A percentile compares a stretch with the other conserved stretches of the same genome.
Evolutionary conservation across 345 rosid genomes (phyloP).

Genomic region (Gossypium arboreum): DNA sequence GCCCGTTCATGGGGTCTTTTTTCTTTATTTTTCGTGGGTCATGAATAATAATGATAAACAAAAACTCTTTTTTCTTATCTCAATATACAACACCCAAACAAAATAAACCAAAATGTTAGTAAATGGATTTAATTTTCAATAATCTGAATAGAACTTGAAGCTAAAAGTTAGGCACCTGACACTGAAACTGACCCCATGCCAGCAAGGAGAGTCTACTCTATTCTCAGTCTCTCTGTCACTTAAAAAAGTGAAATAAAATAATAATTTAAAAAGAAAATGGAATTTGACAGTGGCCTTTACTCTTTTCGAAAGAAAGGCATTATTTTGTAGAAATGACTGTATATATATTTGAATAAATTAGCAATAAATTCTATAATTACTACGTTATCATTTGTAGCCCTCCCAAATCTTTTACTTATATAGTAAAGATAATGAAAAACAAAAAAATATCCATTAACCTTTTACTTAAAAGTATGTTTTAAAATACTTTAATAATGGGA

Average conservation of each 20-base stretch:
- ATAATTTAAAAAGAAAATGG: not conserved
- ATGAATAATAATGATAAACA: not conserved
- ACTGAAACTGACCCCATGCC: slow-evolving; percentile 17
- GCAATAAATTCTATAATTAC: too few relatives aligned
- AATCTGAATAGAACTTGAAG: not conserved
- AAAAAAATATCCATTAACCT: too few relatives aligned
- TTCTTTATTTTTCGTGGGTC: not conserved
- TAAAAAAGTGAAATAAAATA: not conserved
- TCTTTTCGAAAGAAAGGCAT: not conserved
- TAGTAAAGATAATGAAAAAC: too few relatives aligned
- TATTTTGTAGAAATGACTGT: too few relatives aligned
- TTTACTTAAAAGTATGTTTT: too few relatives aligned
- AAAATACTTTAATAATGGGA: not conserved
- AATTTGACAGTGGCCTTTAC: not conserved
- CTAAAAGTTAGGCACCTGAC: not conserved
- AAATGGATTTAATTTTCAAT: not conserved
- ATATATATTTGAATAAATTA: too few relatives aligned
- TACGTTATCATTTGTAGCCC: too few relatives aligned
- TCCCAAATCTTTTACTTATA: too few relatives aligned
- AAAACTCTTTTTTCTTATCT: not conserved
- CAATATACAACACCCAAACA: not conserved
- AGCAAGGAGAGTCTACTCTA: not conserved
- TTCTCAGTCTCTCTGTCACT: not conserved
- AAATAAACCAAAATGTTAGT: not conserved
- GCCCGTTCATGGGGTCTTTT: slow-evolving; percentile 19